Conservation (phyloP, 2,329 filamentous ascomycete species). For the Gremmenia infestans region DNA sequence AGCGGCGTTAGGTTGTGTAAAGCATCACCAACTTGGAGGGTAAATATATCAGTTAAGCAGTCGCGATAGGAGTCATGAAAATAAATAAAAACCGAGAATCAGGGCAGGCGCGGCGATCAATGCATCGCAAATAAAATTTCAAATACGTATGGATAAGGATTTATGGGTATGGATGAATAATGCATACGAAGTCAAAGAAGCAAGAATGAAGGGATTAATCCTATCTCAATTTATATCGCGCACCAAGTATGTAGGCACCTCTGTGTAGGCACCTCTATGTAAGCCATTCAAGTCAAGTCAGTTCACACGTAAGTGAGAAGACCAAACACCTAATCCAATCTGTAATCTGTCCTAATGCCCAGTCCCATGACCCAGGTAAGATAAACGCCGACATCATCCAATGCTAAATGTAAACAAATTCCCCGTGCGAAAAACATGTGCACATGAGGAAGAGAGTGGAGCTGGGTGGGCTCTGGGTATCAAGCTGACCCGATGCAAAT, state of each 20-base stretch:
- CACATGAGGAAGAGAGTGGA: constrained; percentile 22
- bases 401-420: not conserved
- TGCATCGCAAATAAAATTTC: no score
- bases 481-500: constrained; percentile 29
- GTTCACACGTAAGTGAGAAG: not conserved
- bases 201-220: no score
- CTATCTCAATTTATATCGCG: not conserved
- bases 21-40: no score
- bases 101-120: no score
- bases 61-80: no score
- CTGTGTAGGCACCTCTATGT: not conserved
- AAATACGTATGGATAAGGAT: no score
- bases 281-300: not conserved
- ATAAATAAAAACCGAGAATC: no score
- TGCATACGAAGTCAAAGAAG: no score
- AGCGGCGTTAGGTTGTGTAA: no score
- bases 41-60: no score
- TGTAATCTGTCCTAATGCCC: not conserved
- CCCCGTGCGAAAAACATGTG: constrained; percentile 1
- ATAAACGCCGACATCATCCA: not conserved
- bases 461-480: constrained; percentile 32
- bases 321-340: not conserved
- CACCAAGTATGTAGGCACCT: not conserved
- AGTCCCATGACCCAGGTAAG: not conserved
- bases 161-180: no score